A percentile compares a stretch with the other conserved stretches of the same genome.
phyloP scores from a whole-genome alignment of 345 rosid genomes.

The Gossypium sturtianum region DNA sequence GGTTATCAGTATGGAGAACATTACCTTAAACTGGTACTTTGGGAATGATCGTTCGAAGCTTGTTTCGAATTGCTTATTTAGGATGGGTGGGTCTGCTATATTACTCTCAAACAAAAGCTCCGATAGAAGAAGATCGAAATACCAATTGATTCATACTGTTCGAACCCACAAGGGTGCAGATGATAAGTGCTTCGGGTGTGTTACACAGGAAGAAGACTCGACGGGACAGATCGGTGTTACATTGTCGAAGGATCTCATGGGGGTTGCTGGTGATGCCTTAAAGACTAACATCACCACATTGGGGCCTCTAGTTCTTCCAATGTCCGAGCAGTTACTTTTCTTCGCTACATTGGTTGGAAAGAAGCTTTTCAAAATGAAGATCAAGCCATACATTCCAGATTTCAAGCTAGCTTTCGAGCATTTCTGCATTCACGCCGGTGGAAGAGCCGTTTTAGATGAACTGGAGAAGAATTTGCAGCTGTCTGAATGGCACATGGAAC shows the following conservation, averaged over 20 bases:
- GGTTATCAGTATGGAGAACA: slow-evolving; percentile 50
- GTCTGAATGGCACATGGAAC: slow-evolving; percentile 55
- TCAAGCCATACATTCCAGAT: slow-evolving; percentile 46
- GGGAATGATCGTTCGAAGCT: slow-evolving; percentile 50
- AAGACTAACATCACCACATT: slow-evolving; percentile 63
- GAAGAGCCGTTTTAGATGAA: slow-evolving; percentile 46
- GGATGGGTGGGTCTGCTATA: slow-evolving; percentile 59
- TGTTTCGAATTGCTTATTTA: slow-evolving; percentile 43
- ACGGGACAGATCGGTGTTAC: slow-evolving; percentile 38
- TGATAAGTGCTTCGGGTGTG: slow-evolving; percentile 40
- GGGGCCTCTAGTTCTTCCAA: slow-evolving; percentile 48
- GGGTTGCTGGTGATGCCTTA: slow-evolving; percentile 53
- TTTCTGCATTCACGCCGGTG: slow-evolving; percentile 48
- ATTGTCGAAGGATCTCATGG: slow-evolving; percentile 46
- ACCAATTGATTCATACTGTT: slow-evolving; percentile 41
- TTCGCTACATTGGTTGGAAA: slow-evolving; percentile 37
- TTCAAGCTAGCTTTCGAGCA: slow-evolving; percentile 59
- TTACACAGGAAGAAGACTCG: slow-evolving; percentile 41
- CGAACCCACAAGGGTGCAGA: slow-evolving; percentile 52
- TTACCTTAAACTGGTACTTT: slow-evolving; percentile 46
- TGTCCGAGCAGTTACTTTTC: slow-evolving; percentile 42
- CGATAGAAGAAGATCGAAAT: slow-evolving; percentile 32
- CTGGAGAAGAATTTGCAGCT: slow-evolving; percentile 49
- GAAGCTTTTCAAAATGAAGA: slow-evolving; percentile 38
- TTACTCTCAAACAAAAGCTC: slow-evolving; percentile 36